Evolutionary conservation across 208 protist species (phyloP).

Genomic region (Entamoeba histolytica): DNA sequence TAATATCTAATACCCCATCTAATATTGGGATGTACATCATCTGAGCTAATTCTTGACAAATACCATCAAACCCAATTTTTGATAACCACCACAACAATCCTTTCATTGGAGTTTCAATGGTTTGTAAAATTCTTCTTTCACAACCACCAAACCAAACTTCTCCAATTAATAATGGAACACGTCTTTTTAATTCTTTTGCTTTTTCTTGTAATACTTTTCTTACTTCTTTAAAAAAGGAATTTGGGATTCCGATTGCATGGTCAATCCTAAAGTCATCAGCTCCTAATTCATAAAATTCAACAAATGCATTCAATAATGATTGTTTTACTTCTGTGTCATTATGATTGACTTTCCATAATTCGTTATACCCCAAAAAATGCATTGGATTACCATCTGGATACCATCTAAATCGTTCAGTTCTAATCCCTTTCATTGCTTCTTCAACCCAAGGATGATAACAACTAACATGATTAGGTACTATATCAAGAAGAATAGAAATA

Average conservation of each 20-base stretch:
- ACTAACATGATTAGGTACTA: not conserved
- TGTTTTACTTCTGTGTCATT: not conserved
- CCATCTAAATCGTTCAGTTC: not conserved
- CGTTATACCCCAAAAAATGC: not conserved
- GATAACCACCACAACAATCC: not conserved
- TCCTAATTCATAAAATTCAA: not conserved
- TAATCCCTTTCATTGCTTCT: not conserved
- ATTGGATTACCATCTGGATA: not conserved
- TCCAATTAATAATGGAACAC: not conserved
- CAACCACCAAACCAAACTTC: not conserved
- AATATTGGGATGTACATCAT: not conserved
- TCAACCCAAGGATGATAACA: not conserved
- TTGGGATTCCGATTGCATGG: not conserved
- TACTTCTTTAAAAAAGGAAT: not conserved
- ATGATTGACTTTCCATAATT: not conserved
- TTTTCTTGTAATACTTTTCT: not conserved
- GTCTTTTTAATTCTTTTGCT: not conserved
- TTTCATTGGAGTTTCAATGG: not conserved
- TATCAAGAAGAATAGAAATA: not conserved
- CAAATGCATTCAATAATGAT: not conserved
- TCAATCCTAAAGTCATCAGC: not conserved
- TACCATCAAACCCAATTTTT: not conserved
- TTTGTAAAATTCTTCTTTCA: not conserved
- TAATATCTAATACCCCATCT: not conserved
- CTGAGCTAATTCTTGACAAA: not conserved